A percentile compares a stretch with the other conserved stretches of the same genome.
These are phyloP conservation scores for Juglanconis oblonga DNA, from an alignment of 2,329 filamentous ascomycete genomes.

Conservation along the genomic window DNA sequence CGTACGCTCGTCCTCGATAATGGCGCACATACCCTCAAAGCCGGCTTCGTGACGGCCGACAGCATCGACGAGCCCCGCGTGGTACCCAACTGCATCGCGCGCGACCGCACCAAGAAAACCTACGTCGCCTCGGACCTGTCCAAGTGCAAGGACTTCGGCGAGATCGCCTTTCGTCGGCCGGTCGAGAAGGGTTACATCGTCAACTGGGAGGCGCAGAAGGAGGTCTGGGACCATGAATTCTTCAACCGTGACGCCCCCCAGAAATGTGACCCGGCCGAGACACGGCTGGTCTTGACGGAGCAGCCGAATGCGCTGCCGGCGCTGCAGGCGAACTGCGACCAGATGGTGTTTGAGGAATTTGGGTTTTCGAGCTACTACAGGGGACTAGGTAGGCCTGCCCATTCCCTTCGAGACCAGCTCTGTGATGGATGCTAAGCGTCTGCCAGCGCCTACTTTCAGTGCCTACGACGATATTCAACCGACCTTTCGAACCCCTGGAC, in stretches of 20 bases:
- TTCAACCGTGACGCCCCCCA: slow-evolving; percentile 66
- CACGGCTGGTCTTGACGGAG: slow-evolving; percentile 82
- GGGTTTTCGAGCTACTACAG: slow-evolving; percentile 85
- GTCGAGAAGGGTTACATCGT: slow-evolving; percentile 94
- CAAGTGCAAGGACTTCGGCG: slow-evolving; percentile 82
- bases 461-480: slow-evolving; percentile 76
- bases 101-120: slow-evolving; percentile 72
- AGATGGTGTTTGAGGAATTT: slow-evolving; percentile 97
- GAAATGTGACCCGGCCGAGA: slow-evolving; percentile 73
- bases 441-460: slow-evolving; percentile 67
- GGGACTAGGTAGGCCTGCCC: slow-evolving; percentile 54
- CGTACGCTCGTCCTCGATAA: slow-evolving; percentile 89
- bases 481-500: slow-evolving; percentile 61
- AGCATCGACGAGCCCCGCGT: slow-evolving; percentile 57
- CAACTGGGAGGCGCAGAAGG: slow-evolving; percentile 94
- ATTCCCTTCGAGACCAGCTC: neutral
- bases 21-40: slow-evolving; percentile 87
- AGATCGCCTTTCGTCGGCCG: slow-evolving; percentile 80
- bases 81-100: slow-evolving; percentile 86
- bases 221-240: slow-evolving; percentile 91
- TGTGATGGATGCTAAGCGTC: slow-evolving; percentile 2
- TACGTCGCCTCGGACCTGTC: slow-evolving; percentile 79
- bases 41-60: slow-evolving; percentile 64
- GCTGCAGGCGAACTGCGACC: slow-evolving; percentile 86
- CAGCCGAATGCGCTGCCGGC: slow-evolving; percentile 78